Evolutionary conservation across 257 asterid genomes (phyloP).

Genomic region (Solanum ossicruentum): DNA sequence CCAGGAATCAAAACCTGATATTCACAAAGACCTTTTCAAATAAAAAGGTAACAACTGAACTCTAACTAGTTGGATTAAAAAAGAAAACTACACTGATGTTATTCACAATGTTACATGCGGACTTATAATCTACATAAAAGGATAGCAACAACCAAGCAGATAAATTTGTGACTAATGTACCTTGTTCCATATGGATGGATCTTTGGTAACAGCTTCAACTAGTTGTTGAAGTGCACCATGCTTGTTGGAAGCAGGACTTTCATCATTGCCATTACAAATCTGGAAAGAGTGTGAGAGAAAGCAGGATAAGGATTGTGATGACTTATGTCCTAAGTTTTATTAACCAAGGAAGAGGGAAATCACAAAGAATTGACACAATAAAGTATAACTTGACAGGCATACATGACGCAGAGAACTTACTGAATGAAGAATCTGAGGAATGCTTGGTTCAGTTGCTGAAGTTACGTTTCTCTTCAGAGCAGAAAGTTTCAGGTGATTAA

Average conservation of each 20-base stretch:
- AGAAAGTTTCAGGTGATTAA: conserved; percentile 41
- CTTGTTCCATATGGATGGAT: conserved; percentile 82
- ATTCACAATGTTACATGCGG: background rate
- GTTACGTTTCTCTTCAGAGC: conserved; percentile 36
- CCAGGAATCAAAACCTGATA: background rate
- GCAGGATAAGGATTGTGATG: background rate
- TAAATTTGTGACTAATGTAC: conserved; percentile 16
- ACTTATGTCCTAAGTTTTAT: background rate
- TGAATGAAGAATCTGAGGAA: conserved; percentile 92
- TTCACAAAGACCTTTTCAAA: background rate
- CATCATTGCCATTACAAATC: conserved; percentile 80
- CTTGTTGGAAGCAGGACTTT: conserved; percentile 48
- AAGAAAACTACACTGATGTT: background rate
- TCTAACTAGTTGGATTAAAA: conserved; percentile 1
- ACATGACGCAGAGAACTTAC: conserved; percentile 32
- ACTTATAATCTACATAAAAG: background rate
- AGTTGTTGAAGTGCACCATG: conserved; percentile 74
- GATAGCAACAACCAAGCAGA: background rate
- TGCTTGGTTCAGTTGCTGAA: conserved; percentile 66
- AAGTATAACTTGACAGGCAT: background rate
- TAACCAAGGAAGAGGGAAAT: background rate
- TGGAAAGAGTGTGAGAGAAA: conserved; percentile 12
- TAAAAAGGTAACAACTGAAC: background rate
- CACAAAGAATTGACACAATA: background rate
- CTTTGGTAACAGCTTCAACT: conserved; percentile 55